phyloP scores from a whole-genome alignment of 2,329 filamentous ascomycete genomes.

The Colletotrichum musae region DNA sequence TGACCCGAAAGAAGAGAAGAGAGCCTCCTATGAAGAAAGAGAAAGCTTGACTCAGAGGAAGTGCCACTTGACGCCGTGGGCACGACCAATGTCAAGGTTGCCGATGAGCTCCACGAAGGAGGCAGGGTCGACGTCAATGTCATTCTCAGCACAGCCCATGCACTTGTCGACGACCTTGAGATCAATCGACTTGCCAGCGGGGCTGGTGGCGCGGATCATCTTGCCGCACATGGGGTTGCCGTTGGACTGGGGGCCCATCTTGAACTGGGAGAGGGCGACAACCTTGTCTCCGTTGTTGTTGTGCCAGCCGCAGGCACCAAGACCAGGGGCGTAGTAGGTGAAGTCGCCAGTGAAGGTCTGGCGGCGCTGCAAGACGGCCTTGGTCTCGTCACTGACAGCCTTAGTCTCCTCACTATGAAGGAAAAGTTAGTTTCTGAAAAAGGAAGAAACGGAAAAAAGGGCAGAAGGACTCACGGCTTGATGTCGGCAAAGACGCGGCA shows the following conservation, averaged over 20 bases:
- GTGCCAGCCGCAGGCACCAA: conserved; percentile 33
- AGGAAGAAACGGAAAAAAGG: background rate
- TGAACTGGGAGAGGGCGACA: conserved; percentile 36
- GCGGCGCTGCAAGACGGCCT: background rate
- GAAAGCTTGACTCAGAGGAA: background rate
- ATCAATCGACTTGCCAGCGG: conserved; percentile 7
- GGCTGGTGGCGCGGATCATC: background rate
- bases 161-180: conserved; percentile 38
- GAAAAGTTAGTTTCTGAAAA: background rate
- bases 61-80: conserved; percentile 13
- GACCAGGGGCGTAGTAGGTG: conserved; percentile 32
- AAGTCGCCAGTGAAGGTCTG: conserved; percentile 34
- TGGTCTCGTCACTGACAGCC: background rate
- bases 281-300: conserved; percentile 23
- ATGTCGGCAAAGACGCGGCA: conserved; percentile 24
- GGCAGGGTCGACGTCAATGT: conserved; percentile 34
- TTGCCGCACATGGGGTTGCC: conserved; percentile 35
- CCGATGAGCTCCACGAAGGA: conserved; percentile 28
- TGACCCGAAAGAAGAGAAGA: no score
- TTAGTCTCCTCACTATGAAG: background rate
- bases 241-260: conserved; percentile 39
- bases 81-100: conserved; percentile 25
- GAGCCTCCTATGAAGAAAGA: background rate
- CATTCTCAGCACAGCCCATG: conserved; percentile 21
- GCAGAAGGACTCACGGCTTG: conserved; percentile 1